phyloP scores from a whole-genome alignment of 129 eudicot genomes.

The Tanacetum coccineum region DNA sequence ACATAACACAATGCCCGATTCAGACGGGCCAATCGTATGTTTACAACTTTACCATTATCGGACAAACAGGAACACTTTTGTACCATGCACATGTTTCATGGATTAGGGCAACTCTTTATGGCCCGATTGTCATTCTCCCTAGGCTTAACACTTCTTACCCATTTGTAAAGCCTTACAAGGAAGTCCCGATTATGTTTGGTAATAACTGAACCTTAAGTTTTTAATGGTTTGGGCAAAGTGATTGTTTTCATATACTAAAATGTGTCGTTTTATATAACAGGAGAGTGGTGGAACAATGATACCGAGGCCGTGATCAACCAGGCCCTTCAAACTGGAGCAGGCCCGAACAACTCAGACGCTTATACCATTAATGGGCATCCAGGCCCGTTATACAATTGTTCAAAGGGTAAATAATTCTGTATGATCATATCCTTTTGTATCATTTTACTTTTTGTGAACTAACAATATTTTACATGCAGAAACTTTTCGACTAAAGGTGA shows the following conservation, averaged over 20 bases:
- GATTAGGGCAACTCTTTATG: conserved; percentile 13
- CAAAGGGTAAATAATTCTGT: too few relatives aligned
- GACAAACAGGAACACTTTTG: conserved; percentile 7
- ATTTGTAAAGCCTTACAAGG: not conserved
- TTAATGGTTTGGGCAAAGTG: too few relatives aligned
- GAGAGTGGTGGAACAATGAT: too few relatives aligned
- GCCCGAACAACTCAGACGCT: too few relatives aligned
- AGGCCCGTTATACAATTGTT: too few relatives aligned
- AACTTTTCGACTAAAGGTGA: conserved; percentile 31
- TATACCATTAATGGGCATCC: too few relatives aligned
- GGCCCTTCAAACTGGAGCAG: too few relatives aligned
- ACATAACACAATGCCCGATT: conserved; percentile 61
- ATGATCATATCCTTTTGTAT: too few relatives aligned
- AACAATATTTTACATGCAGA: conserved; percentile 21
- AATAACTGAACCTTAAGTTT: not conserved
- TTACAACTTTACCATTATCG: conserved; percentile 29
- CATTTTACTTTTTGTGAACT: too few relatives aligned
- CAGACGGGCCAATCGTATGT: conserved; percentile 48
- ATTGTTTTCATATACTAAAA: too few relatives aligned
- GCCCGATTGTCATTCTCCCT: conserved; percentile 9
- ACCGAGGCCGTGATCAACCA: too few relatives aligned
- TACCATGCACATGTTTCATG: conserved; percentile 9
- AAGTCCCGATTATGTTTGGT: conserved; percentile 12
- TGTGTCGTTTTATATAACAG: too few relatives aligned
- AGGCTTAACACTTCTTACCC: conserved; percentile 7